phyloP scores from a whole-genome alignment of 257 asterid species.

The Solanum pennellii region DNA sequence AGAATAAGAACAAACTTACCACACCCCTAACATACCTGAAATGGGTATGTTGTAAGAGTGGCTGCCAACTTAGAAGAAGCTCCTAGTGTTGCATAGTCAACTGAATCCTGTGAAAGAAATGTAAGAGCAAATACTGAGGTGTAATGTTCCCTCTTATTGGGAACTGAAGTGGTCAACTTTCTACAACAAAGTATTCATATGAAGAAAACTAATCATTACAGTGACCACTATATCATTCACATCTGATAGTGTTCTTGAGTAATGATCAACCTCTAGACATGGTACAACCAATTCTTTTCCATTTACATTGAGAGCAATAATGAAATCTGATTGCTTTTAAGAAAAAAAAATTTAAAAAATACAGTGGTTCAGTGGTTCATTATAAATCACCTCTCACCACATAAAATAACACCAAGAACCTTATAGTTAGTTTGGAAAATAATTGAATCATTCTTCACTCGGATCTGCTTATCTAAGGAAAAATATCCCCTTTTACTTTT shows the following conservation, averaged over 20 bases:
- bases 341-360: neutral
- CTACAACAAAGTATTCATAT: neutral
- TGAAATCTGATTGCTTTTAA: neutral
- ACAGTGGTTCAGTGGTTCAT: neutral
- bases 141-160: neutral
- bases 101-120: constrained; percentile 43
- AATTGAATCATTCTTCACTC: neutral
- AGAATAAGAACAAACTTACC: neutral
- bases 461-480: neutral
- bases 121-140: neutral
- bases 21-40: constrained; percentile 43
- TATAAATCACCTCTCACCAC: neutral
- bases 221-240: neutral
- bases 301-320: neutral
- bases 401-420: neutral
- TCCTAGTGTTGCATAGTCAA: constrained; percentile 81
- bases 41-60: constrained; percentile 64
- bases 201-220: neutral
- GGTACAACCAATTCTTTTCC: neutral
- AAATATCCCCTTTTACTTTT: neutral
- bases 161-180: neutral
- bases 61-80: constrained; percentile 91
- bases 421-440: neutral
- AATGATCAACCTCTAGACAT: neutral
- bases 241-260: neutral